phyloP scores from a whole-genome alignment of 2,329 filamentous ascomycete genomes.

The Penicillium hesseltinei region DNA sequence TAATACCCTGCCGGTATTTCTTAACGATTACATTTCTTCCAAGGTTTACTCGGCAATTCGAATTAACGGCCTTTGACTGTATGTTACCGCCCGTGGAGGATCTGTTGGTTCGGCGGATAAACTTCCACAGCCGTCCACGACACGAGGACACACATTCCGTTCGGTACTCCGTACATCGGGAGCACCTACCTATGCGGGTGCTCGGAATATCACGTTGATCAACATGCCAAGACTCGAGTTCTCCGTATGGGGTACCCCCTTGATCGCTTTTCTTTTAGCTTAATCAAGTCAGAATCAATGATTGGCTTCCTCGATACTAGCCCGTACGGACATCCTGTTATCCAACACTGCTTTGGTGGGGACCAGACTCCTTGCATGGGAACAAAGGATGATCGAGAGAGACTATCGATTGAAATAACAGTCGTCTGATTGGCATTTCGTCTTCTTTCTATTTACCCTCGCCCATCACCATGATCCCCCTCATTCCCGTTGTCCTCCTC shows the following conservation, averaged over 20 bases:
- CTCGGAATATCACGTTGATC: not conserved
- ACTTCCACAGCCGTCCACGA: too few species aligned
- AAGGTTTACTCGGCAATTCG: too few species aligned
- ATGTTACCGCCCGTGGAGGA: too few species aligned
- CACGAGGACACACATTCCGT: too few species aligned
- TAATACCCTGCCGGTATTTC: too few species aligned
- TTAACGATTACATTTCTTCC: too few species aligned
- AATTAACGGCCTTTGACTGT: too few species aligned
- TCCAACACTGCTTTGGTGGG: not conserved
- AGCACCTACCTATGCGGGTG: too few species aligned
- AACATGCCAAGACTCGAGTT: not conserved
- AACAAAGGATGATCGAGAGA: not conserved
- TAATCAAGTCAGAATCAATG: not conserved
- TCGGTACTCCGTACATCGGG: too few species aligned
- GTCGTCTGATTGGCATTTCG: not conserved
- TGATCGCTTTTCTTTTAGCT: not conserved
- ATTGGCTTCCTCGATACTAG: not conserved
- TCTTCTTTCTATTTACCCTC: not conserved
- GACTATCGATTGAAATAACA: not conserved
- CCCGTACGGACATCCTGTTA: not conserved
- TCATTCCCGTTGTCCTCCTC: conserved; percentile 14
- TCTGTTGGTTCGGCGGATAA: too few species aligned
- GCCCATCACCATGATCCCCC: conserved; percentile 2
- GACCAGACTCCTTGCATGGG: not conserved
- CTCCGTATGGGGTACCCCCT: not conserved